Evolutionary conservation across 176 grass and related monocot genomes (phyloP).

Genomic region (Eremochloa ophiuroides): DNA sequence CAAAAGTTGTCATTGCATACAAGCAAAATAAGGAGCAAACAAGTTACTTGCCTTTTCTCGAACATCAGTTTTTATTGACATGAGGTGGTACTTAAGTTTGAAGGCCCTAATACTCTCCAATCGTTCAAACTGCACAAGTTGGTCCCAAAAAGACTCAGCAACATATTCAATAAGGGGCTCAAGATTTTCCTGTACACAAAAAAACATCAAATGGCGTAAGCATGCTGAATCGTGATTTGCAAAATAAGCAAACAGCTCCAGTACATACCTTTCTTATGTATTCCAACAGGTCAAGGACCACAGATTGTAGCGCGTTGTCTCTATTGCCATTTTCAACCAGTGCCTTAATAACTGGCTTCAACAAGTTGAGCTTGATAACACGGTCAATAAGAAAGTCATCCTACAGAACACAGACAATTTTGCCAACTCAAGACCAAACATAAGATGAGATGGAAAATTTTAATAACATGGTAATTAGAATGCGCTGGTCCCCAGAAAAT

Average conservation of each 20-base stretch:
- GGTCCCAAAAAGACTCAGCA: constrained; percentile 53
- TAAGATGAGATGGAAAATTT: background rate
- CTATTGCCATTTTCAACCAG: constrained; percentile 75
- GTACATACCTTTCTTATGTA: constrained; percentile 72
- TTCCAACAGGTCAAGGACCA: constrained; percentile 72
- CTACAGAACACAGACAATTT: constrained; percentile 35
- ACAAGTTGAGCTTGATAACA: constrained; percentile 67
- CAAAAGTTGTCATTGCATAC: background rate
- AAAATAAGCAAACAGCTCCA: constrained; percentile 23
- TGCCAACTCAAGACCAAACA: constrained; percentile 3
- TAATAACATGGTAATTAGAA: background rate
- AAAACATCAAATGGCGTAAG: constrained; percentile 17
- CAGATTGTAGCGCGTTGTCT: constrained; percentile 86
- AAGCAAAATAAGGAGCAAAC: background rate
- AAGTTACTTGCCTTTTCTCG: background rate
- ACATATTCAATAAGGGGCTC: constrained; percentile 62
- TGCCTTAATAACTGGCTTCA: constrained; percentile 70
- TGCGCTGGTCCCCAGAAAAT: background rate
- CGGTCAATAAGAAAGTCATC: constrained; percentile 74
- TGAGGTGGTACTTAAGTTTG: constrained; percentile 54
- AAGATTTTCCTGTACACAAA: constrained; percentile 67
- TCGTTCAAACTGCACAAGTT: constrained; percentile 62
- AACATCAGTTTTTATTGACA: background rate
- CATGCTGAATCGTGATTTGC: background rate
- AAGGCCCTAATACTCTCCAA: constrained; percentile 58